These are phyloP conservation scores for Yamadazyma blattariae DNA, from an alignment of 1,139 yeast species.

Conservation along the genomic window DNA sequence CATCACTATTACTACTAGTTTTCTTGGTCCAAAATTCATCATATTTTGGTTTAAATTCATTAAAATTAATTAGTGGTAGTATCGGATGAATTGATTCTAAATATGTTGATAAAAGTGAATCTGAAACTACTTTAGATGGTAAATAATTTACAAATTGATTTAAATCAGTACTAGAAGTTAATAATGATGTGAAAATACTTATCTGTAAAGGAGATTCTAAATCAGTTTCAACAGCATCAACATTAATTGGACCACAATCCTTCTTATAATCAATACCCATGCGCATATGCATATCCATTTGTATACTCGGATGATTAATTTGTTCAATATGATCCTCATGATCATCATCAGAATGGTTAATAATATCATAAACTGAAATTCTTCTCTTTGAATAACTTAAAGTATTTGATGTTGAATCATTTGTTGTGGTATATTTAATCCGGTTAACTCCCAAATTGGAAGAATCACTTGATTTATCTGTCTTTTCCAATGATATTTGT, in stretches of 20 bases:
- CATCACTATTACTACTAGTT: conserved; percentile 2
- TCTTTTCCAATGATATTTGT: too few relatives aligned
- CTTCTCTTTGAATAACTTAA: too few relatives aligned
- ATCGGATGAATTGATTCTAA: conserved; percentile 9
- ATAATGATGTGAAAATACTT: too few relatives aligned
- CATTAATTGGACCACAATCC: conserved; percentile 5
- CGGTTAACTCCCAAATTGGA: too few relatives aligned
- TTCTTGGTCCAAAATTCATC: conserved; percentile 9
- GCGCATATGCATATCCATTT: neutral
- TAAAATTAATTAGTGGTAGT: conserved; percentile 9
- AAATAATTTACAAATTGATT: too few relatives aligned
- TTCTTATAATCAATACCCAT: conserved; percentile 2
- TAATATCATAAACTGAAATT: too few relatives aligned
- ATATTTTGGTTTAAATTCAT: conserved; percentile 6
- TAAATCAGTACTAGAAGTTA: too few relatives aligned
- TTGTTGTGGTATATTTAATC: too few relatives aligned
- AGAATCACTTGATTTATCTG: too few relatives aligned
- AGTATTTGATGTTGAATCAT: too few relatives aligned
- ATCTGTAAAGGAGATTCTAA: conserved; percentile 5
- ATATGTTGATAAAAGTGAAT: conserved; percentile 7
- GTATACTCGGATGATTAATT: neutral
- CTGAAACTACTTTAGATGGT: conserved; percentile 6
- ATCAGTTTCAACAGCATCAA: conserved; percentile 1
- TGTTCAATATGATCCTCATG: neutral
- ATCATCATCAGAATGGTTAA: too few relatives aligned